These are phyloP conservation scores for Mantamonas sphyraenae DNA, from an alignment of 78 protist genomes.

Conservation along the genomic window DNA sequence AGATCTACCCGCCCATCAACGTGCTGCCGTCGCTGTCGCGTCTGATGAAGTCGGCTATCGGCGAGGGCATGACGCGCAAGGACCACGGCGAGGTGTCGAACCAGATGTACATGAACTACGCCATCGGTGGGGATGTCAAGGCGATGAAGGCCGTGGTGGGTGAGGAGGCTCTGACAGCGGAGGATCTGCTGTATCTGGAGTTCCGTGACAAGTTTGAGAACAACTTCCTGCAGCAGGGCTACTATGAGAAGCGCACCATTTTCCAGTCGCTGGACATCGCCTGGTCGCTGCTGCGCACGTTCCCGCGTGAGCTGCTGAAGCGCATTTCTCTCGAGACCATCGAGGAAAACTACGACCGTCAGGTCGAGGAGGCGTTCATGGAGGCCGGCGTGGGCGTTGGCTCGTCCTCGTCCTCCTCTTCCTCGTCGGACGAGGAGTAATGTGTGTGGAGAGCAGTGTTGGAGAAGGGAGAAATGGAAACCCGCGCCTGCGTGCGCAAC, in stretches of 20 bases:
- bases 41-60: slow-evolving; percentile 98
- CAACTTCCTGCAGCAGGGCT: slow-evolving; percentile 86
- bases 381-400: too few species aligned
- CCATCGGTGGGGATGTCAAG: slow-evolving; percentile 95
- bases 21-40: slow-evolving; percentile 99
- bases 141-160: slow-evolving; percentile 99
- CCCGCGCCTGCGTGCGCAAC: too few species aligned
- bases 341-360: slow-evolving; percentile 63
- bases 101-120: slow-evolving; percentile 99
- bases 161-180: slow-evolving; percentile 96
- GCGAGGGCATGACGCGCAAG: slow-evolving; percentile 89
- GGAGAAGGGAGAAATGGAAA: too few species aligned
- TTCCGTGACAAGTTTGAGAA: slow-evolving; percentile 94
- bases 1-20: slow-evolving; percentile 97
- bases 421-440: too few species aligned
- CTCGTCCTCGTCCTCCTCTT: too few species aligned
- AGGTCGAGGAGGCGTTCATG: too few species aligned
- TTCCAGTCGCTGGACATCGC: slow-evolving; percentile 92
- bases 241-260: slow-evolving; percentile 81
- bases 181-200: slow-evolving; percentile 92
- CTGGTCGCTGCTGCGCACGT: slow-evolving; percentile 96
- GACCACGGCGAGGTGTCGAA: slow-evolving; percentile 97
- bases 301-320: slow-evolving; percentile 90
- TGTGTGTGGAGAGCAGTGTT: too few species aligned
- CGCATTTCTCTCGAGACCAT: slow-evolving; percentile 62